Conservation (phyloP, 73 alveolate genomes). For the Paramecium sonneborni region DNA sequence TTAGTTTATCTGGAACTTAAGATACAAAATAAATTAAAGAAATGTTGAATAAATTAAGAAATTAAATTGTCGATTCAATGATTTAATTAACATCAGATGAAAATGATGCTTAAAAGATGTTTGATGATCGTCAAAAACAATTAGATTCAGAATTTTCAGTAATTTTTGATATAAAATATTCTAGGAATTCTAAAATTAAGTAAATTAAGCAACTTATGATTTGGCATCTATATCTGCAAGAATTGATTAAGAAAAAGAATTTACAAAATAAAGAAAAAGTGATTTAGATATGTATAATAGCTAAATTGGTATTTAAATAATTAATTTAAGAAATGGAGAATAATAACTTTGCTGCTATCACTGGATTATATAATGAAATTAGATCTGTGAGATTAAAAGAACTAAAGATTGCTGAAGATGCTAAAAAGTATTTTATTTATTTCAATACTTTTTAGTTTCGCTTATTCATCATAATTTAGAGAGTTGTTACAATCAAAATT, state of each 20-base stretch:
- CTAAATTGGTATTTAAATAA: neutral
- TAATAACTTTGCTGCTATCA: neutral
- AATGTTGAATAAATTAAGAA: slow-evolving; percentile 32
- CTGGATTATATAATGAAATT: slow-evolving; percentile 41
- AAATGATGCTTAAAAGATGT: slow-evolving; percentile 54
- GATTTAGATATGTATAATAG: neutral
- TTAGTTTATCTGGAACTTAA: neutral
- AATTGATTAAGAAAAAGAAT: slow-evolving; percentile 17
- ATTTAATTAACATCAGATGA: neutral
- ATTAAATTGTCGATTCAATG: slow-evolving; percentile 1
- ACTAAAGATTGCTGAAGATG: slow-evolving; percentile 7
- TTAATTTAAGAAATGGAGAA: slow-evolving; percentile 28
- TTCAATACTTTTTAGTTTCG: neutral
- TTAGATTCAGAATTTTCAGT: neutral
- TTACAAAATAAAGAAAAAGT: neutral
- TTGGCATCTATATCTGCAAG: slow-evolving; percentile 25
- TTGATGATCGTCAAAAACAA: slow-evolving; percentile 27
- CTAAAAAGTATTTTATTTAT: neutral
- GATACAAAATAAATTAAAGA: slow-evolving; percentile 29
- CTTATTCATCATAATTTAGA: slow-evolving; percentile 50
- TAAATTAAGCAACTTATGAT: slow-evolving; percentile 42
- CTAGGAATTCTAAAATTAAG: neutral
- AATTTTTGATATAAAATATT: neutral
- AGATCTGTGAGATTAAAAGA: slow-evolving; percentile 6
- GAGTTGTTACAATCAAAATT: slow-evolving; percentile 26